Evolutionary conservation across 2,329 filamentous ascomycete species (phyloP).

Genomic region (Chaetomium sp.): DNA sequence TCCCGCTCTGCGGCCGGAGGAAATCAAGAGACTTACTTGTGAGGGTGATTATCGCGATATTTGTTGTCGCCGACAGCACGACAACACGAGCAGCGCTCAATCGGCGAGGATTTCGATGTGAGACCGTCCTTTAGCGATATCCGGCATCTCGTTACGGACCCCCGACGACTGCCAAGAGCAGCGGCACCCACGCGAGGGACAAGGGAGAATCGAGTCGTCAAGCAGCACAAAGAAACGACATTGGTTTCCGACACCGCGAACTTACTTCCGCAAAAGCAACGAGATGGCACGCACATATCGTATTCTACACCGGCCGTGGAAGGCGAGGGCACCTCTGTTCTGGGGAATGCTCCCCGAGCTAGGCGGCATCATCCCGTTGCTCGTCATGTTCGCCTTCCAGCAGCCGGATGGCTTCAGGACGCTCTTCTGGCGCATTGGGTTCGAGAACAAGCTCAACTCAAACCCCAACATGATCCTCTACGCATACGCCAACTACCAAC

Average conservation of each 20-base stretch:
- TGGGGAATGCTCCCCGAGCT: constrained; percentile 62
- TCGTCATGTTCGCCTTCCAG: constrained; percentile 67
- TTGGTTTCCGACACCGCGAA: too few relatives aligned
- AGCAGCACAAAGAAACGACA: neutral
- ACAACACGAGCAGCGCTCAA: constrained; percentile 1
- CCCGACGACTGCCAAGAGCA: neutral
- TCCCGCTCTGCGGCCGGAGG: neutral
- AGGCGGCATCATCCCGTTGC: constrained; percentile 53
- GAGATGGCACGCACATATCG: constrained; percentile 33
- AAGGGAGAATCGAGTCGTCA: neutral
- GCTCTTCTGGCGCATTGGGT: constrained; percentile 66
- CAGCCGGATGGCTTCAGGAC: constrained; percentile 68
- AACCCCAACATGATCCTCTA: constrained; percentile 63
- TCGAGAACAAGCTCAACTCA: constrained; percentile 66
- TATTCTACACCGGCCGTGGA: constrained; percentile 56
- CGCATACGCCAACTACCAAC: constrained; percentile 64
- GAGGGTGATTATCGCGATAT: neutral
- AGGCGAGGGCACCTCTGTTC: constrained; percentile 51
- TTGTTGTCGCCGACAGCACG: neutral
- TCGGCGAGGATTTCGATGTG: constrained; percentile 13
- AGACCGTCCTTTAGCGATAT: constrained; percentile 2
- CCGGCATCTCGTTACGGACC: constrained; percentile 3
- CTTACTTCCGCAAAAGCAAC: neutral
- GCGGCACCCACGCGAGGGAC: neutral
- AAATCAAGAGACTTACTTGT: neutral